These are phyloP conservation scores for Leptosphaerulina australis DNA, from an alignment of 2,329 filamentous ascomycete species.

Conservation along the genomic window DNA sequence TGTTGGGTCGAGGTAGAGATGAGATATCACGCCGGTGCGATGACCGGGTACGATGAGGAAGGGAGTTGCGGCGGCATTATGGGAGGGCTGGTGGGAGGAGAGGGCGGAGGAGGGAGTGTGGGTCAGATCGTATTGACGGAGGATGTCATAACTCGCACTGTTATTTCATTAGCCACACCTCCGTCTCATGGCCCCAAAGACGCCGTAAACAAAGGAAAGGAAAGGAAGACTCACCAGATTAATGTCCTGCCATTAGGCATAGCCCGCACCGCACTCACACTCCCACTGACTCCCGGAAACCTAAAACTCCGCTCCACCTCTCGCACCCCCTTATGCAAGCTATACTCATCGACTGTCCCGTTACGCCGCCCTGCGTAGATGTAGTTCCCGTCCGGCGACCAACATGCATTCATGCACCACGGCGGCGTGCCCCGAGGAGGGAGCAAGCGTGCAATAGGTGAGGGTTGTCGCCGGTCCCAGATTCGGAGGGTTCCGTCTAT, in stretches of 20 bases:
- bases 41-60: constrained; percentile 97
- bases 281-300: constrained; percentile 86
- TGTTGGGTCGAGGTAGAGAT: constrained; percentile 84
- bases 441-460: constrained; percentile 78
- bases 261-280: constrained; percentile 83
- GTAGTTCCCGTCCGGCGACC: constrained; percentile 93
- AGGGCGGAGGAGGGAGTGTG: constrained; percentile 53
- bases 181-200: too few relatives aligned
- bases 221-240: constrained; percentile 67
- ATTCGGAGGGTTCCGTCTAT: constrained; percentile 89
- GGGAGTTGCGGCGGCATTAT: constrained; percentile 76
- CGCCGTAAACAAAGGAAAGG: too few relatives aligned
- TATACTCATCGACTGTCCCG: constrained; percentile 92
- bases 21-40: constrained; percentile 84
- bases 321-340: constrained; percentile 78
- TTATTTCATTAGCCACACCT: too few relatives aligned
- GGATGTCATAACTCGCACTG: constrained; percentile 86
- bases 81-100: constrained; percentile 34
- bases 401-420: constrained; percentile 97
- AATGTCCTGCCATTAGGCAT: constrained; percentile 95
- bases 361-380: constrained; percentile 93
- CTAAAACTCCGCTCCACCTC: constrained; percentile 79
- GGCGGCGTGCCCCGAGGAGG: constrained; percentile 79
- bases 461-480: constrained; percentile 82
- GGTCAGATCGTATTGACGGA: constrained; percentile 87